phyloP scores from a whole-genome alignment of 768 basidiomycete species.

The Hortiboletus campestris region DNA sequence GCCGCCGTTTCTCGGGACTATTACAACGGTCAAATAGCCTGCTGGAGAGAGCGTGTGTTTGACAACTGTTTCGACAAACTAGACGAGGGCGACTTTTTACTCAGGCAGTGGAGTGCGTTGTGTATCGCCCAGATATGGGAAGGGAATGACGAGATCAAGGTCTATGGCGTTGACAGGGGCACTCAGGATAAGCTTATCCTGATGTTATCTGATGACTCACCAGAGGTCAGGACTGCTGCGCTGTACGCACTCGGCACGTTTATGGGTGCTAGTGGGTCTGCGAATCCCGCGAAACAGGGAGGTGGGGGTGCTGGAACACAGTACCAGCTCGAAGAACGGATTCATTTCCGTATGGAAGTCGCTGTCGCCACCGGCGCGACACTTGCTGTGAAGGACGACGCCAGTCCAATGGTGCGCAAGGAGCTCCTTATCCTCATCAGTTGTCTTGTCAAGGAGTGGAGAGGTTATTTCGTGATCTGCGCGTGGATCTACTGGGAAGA shows the following conservation, averaged over 20 bases:
- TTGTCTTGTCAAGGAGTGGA: slow-evolving; percentile 93
- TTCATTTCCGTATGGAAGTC: slow-evolving; percentile 86
- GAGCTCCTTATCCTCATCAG: slow-evolving; percentile 90
- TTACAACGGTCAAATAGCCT: slow-evolving; percentile 82
- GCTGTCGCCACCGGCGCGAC: slow-evolving; percentile 88
- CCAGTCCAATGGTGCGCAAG: slow-evolving; percentile 94
- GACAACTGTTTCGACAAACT: slow-evolving; percentile 83
- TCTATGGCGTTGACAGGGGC: slow-evolving; percentile 72
- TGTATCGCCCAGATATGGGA: slow-evolving; percentile 98
- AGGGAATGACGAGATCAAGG: slow-evolving; percentile 84
- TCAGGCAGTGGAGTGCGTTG: slow-evolving; percentile 91
- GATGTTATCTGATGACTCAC: slow-evolving; percentile 81
- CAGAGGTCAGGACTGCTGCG: slow-evolving; percentile 90
- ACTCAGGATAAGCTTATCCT: slow-evolving; percentile 81
- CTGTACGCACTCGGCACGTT: slow-evolving; percentile 92
- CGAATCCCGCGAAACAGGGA: slow-evolving; percentile 62
- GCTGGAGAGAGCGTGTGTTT: slow-evolving; percentile 78
- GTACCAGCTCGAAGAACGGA: slow-evolving; percentile 70
- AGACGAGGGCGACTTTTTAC: slow-evolving; percentile 86
- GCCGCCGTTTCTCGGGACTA: slow-evolving; percentile 88
- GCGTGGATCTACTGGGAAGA: slow-evolving; percentile 98
- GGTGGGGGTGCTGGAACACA: slow-evolving; percentile 86
- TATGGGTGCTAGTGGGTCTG: slow-evolving; percentile 83
- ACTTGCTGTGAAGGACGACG: slow-evolving; percentile 88
- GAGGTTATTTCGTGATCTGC: slow-evolving; percentile 93